phyloP scores from a whole-genome alignment of 2,329 filamentous ascomycete species.

The Aspergillus sp. region DNA sequence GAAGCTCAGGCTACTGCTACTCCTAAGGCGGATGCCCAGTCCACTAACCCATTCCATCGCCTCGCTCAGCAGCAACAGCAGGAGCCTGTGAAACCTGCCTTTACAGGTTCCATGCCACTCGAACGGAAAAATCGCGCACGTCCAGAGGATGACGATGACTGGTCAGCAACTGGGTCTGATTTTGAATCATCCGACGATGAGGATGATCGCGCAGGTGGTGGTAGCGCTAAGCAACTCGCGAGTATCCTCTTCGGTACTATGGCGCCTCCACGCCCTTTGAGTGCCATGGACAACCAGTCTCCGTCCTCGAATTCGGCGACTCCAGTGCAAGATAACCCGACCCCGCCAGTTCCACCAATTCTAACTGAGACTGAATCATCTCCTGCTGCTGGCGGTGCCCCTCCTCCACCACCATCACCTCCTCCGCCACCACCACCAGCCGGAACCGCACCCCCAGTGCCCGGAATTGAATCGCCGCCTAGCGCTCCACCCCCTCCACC shows the following conservation, averaged over 20 bases:
- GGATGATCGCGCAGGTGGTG: conserved; percentile 74
- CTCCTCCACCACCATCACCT: conserved; percentile 37
- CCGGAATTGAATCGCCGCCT: conserved; percentile 13
- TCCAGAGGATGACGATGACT: conserved; percentile 70
- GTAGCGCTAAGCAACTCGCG: conserved; percentile 85
- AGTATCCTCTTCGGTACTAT: conserved; percentile 96
- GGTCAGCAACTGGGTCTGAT: conserved; percentile 76
- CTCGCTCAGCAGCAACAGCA: conserved; percentile 71
- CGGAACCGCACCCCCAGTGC: conserved; percentile 8
- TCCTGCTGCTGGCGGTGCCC: conserved; percentile 26
- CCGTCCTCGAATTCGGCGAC: conserved; percentile 48
- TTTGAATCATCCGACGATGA: conserved; percentile 70
- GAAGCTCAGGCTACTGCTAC: conserved; percentile 40
- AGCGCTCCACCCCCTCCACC: conserved; percentile 50
- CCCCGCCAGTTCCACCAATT: conserved; percentile 34
- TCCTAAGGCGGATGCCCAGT: conserved; percentile 55
- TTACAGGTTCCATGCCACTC: conserved; percentile 50
- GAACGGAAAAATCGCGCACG: conserved; percentile 54
- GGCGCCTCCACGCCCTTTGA: conserved; percentile 86
- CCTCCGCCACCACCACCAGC: conserved; percentile 35
- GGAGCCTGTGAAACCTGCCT: conserved; percentile 50
- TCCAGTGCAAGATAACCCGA: conserved; percentile 43
- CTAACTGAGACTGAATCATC: conserved; percentile 16
- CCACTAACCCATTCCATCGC: conserved; percentile 96
- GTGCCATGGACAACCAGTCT: conserved; percentile 72